Base-by-base conservation (phyloP, 2,329 filamentous ascomycete genomes). In the Colletotrichum sp. region DNA sequence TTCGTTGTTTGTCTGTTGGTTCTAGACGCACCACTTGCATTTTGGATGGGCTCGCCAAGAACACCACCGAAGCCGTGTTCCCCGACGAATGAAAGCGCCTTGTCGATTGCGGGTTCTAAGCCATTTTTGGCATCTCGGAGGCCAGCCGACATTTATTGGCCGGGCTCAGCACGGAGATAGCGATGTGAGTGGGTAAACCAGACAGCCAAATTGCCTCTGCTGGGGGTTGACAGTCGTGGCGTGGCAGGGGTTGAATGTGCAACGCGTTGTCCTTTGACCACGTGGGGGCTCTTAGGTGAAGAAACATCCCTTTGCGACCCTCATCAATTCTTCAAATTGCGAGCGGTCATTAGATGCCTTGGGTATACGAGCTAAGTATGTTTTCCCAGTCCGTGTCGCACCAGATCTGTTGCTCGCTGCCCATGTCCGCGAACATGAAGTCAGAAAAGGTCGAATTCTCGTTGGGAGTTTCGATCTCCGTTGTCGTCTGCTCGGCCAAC, bases 281-380 rank as follows among this genome's bases (percentile, higher is more conserved):
- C 36, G 36, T 39, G 36, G 36, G 36, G 36, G 36, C 36, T 39
- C 36, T 18, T 18, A 36, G 13, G 34, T 16, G 36, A 18, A 39
- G 36, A 39, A 39, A 39, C 36, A 8, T 39, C 16, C 15, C 36
- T 39, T 39, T 39, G 2, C 36, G 7, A 39, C 36, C 15, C 36
- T 18, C 16, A 28, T 5, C 5, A 18, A 3, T 28, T 26, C 12
- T 26, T 24, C 4, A 5, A 28, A 59, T 9, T 21, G 55, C n/a
- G 21, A 16, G 2, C 55, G 8, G 9, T 9, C 8, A 16, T 60
- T 28, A 60, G 13, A 72, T 67, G 0, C 28, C 75, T 32, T 73
- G 75, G 0, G 75, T 70, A 60, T 70, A 76, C 8, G 52, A 70
- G n/a, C 66, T 74, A 9, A 76, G 12, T 16, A 76, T 65, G 16